These are phyloP conservation scores for Prunus mongolica DNA, from an alignment of 306 rosid species.

Conservation along the genomic window DNA sequence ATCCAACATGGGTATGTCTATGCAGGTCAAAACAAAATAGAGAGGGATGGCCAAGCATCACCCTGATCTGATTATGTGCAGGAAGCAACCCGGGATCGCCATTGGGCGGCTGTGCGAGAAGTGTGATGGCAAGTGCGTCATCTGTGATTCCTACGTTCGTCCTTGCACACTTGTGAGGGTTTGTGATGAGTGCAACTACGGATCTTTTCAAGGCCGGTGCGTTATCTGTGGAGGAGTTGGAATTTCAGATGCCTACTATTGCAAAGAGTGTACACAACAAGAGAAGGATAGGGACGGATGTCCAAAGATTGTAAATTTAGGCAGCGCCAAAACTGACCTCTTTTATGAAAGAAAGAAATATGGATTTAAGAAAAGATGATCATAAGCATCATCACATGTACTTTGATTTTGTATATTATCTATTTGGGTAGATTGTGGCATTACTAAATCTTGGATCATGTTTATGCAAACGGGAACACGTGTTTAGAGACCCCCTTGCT, in stretches of 20 bases:
- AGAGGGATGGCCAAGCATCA: constrained; percentile 73
- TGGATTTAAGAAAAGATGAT: constrained; percentile 87
- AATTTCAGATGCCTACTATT: constrained; percentile 88
- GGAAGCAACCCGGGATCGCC: constrained; percentile 87
- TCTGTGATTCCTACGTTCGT: constrained; percentile 81
- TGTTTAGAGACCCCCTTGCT: too few species aligned
- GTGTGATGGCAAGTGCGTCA: constrained; percentile 85
- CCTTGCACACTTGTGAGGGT: constrained; percentile 92
- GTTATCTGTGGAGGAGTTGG: constrained; percentile 93
- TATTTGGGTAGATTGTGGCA: neutral
- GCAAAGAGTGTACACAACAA: constrained; percentile 97
- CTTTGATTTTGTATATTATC: neutral
- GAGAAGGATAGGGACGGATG: constrained; percentile 96
- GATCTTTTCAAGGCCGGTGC: constrained; percentile 78
- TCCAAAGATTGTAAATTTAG: constrained; percentile 87
- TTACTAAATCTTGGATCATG: too few species aligned
- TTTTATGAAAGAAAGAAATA: constrained; percentile 89
- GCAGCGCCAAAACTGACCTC: constrained; percentile 80
- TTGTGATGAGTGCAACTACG: constrained; percentile 81
- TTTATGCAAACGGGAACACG: too few species aligned
- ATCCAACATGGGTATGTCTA: neutral
- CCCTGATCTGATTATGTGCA: constrained; percentile 89
- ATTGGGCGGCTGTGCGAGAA: constrained; percentile 82
- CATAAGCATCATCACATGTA: neutral
- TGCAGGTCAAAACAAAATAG: neutral